Percentiles rank a stretch among this genome's conserved stretches.
These are phyloP conservation scores for Exsudoporus frostii DNA, from an alignment of 768 basidiomycete species.

Conservation along the genomic window DNA sequence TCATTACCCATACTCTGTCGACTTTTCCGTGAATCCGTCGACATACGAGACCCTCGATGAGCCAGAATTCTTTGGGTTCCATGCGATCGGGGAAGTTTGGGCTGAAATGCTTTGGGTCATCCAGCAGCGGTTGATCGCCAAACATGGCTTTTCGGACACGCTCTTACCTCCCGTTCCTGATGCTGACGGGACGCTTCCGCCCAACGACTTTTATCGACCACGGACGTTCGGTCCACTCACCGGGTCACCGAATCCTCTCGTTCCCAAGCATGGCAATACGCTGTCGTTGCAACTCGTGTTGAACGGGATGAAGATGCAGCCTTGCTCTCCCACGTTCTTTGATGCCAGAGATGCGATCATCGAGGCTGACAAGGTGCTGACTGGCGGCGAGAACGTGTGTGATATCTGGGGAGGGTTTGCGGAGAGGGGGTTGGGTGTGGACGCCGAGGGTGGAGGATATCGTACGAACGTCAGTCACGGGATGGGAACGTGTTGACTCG, in stretches of 20 bases:
- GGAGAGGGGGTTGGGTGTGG: slow-evolving; percentile 71
- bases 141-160: slow-evolving; percentile 74
- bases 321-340: slow-evolving; percentile 87
- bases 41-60: slow-evolving; percentile 94
- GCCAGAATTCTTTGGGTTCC: not conserved
- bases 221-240: slow-evolving; percentile 30
- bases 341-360: slow-evolving; percentile 88
- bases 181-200: slow-evolving; percentile 60
- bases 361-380: slow-evolving; percentile 82
- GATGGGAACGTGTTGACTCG: not conserved
- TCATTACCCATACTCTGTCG: slow-evolving; percentile 84
- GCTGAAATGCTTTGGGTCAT: slow-evolving; percentile 86
- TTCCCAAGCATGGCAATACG: slow-evolving; percentile 93
- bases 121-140: slow-evolving; percentile 69
- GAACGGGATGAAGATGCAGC: slow-evolving; percentile 93
- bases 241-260: slow-evolving; percentile 42
- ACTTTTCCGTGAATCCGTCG: slow-evolving; percentile 77
- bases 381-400: slow-evolving; percentile 90
- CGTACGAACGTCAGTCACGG: slow-evolving; percentile 51
- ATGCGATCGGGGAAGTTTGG: slow-evolving; percentile 90
- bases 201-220: slow-evolving; percentile 66
- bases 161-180: slow-evolving; percentile 79
- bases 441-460: slow-evolving; percentile 79
- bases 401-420: slow-evolving; percentile 82
- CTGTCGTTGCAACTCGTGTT: slow-evolving; percentile 80